Evolutionary conservation across 2,329 filamentous ascomycete genomes (phyloP), one percentile per base, ranked within the genome.

Genomic region (Truncatella angustata): DNA sequence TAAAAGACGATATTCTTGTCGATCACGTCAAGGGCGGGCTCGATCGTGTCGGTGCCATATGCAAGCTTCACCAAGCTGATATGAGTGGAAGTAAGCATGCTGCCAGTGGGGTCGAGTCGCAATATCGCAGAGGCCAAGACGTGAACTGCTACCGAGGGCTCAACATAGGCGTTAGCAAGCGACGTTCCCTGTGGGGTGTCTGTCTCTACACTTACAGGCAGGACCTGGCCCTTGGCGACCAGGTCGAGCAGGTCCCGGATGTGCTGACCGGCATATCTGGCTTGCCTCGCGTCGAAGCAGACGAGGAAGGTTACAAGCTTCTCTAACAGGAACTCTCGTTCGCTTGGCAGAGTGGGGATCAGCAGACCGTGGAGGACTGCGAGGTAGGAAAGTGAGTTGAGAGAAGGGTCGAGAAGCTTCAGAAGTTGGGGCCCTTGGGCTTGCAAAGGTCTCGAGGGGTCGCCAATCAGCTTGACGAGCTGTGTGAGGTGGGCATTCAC

Each of bases 1-100:
- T 85, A 86, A 59, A 84, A 87, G 54, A 87, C 78, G 53, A 90
- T 84, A 49, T 81, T 76, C 54, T 81, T 83, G 59, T 88, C 79
- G 24, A 91, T 72, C 9, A 90, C 74, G 3, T 77, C 77, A 4
- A 87, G 70, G 2, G 80, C 83, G 21, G 78, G 75, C 12, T 75
- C 73, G 52, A 82, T 79, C 35, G 70, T 70, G 58, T 80, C 70
- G 28, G 78, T 76, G 49, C 79, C 73, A 64, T 84, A 80, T 40
- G 87, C 86, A 10, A 85, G 65, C 37, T 75, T 80, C 26, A 79
- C 74, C 28, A 90, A 73, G 12, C 70, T 63, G 34, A 86, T 66
- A 60, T 91, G 87, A 24, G 75, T 76, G 4, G 79, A 79, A 4
- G 87, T 91, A 59, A 91, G 82, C 48, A 87, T 80, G 46, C 80